A percentile compares a stretch with the other conserved stretches of the same genome.
Conservation (phyloP, 1,139 yeast species). For the Kodamaea alishanica region DNA sequence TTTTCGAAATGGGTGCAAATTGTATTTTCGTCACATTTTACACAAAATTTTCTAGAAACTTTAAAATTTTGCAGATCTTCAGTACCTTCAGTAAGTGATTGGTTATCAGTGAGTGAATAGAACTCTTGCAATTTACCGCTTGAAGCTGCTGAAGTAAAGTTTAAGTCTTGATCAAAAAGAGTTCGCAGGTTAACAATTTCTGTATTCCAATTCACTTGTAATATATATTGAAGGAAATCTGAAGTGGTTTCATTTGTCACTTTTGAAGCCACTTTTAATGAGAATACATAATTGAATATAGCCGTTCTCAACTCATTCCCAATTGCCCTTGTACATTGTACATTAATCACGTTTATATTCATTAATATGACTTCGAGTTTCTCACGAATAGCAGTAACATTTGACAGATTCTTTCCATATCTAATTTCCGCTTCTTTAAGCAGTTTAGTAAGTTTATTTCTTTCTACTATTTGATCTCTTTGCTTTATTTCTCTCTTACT, state of each 20-base stretch:
- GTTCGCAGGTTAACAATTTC: constrained; percentile 1
- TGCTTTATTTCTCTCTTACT: constrained; percentile 50
- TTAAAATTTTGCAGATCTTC: no score
- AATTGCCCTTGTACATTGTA: constrained; percentile 48
- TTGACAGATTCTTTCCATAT: constrained; percentile 43
- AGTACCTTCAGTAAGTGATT: no score
- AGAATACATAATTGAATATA: constrained; percentile 38
- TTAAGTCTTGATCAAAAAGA: no score
- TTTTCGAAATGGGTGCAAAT: no score
- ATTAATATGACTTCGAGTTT: constrained; percentile 45
- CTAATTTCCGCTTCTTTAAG: constrained; percentile 41
- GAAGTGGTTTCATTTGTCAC: constrained; percentile 30
- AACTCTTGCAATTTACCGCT: no score
- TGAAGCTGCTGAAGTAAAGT: no score
- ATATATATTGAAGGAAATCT: constrained; percentile 16
- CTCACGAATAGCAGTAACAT: constrained; percentile 42
- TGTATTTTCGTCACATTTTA: no score
- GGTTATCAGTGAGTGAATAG: no score
- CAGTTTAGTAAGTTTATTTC: constrained; percentile 32
- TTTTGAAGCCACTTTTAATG: constrained; percentile 32
- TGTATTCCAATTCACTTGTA: constrained; percentile 9
- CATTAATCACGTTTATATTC: constrained; percentile 48
- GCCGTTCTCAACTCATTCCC: constrained; percentile 42
- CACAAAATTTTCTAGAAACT: no score
- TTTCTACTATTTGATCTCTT: constrained; percentile 30